These are phyloP conservation scores for Ophiobolus disseminans DNA, from an alignment of 2,329 filamentous ascomycete genomes.

Conservation along the genomic window DNA sequence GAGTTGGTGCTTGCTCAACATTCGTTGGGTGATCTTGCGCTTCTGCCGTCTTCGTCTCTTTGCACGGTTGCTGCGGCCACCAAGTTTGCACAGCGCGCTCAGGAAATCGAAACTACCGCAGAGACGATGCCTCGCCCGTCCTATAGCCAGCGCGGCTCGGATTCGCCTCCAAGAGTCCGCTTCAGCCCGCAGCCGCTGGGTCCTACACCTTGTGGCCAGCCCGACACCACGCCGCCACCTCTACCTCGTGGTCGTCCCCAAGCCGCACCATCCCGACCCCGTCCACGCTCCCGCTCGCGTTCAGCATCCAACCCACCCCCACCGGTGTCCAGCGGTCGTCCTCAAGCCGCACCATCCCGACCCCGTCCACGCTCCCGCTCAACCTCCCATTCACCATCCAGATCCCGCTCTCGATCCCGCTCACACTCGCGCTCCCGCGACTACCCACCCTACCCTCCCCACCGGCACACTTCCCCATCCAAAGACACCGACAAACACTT, in stretches of 20 bases:
- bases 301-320: too few species aligned
- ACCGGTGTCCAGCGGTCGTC: constrained; percentile 1
- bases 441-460: background rate
- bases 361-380: background rate
- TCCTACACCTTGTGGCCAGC: too few species aligned
- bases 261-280: background rate
- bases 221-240: too few species aligned
- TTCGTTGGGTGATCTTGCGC: too few species aligned
- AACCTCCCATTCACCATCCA: constrained; percentile 1
- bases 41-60: too few species aligned
- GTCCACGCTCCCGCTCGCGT: background rate
- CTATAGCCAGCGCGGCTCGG: background rate
- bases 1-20: too few species aligned
- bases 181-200: background rate
- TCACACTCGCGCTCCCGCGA: background rate
- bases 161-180: background rate
- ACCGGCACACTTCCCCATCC: background rate
- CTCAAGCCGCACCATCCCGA: background rate
- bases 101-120: background rate
- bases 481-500: constrained; percentile 4
- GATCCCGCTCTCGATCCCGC: constrained; percentile 2
- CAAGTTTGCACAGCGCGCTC: too few species aligned
- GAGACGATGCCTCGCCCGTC: background rate
- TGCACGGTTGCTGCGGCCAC: too few species aligned
- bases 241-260: constrained; percentile 1